A percentile compares a stretch with the other conserved stretches of the same genome.
Conservation (phyloP, 2,329 filamentous ascomycete species). For the Podosphaera xanthii region DNA sequence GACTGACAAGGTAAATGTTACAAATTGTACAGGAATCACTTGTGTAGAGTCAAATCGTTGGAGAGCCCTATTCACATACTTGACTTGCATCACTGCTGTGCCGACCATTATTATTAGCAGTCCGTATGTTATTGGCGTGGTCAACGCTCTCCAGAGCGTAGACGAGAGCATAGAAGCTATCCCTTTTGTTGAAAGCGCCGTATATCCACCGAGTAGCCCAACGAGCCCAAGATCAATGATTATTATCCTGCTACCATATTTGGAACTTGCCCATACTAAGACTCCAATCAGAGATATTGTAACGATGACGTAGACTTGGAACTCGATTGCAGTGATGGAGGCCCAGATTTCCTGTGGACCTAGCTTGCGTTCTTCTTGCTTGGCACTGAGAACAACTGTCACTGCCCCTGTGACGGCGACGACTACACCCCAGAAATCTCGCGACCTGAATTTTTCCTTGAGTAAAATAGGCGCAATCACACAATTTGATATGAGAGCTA, state of each 20-base stretch:
- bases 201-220: slow-evolving; percentile 86
- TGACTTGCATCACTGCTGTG: slow-evolving; percentile 90
- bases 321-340: slow-evolving; percentile 69
- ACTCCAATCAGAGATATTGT: slow-evolving; percentile 49
- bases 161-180: slow-evolving; percentile 88
- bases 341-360: slow-evolving; percentile 78
- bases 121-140: slow-evolving; percentile 77
- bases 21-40: slow-evolving; percentile 94
- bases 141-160: slow-evolving; percentile 68
- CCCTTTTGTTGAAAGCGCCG: slow-evolving; percentile 88
- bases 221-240: slow-evolving; percentile 85
- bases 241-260: slow-evolving; percentile 67
- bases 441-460: slow-evolving; percentile 65
- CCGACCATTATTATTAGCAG: slow-evolving; percentile 57
- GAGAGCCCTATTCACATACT: slow-evolving; percentile 75
- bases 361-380: slow-evolving; percentile 70
- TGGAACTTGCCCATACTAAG: slow-evolving; percentile 63
- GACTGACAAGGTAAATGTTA: slow-evolving; percentile 85
- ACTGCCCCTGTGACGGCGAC: slow-evolving; percentile 75
- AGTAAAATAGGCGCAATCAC: slow-evolving; percentile 87
- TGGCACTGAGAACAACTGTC: slow-evolving; percentile 79
- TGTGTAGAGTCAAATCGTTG: slow-evolving; percentile 93
- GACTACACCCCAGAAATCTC: slow-evolving; percentile 73
- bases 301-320: slow-evolving; percentile 71
- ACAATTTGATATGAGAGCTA: slow-evolving; percentile 88